Conservation (phyloP, 257 asterid genomes). For the Forsythia viridissima region DNA sequence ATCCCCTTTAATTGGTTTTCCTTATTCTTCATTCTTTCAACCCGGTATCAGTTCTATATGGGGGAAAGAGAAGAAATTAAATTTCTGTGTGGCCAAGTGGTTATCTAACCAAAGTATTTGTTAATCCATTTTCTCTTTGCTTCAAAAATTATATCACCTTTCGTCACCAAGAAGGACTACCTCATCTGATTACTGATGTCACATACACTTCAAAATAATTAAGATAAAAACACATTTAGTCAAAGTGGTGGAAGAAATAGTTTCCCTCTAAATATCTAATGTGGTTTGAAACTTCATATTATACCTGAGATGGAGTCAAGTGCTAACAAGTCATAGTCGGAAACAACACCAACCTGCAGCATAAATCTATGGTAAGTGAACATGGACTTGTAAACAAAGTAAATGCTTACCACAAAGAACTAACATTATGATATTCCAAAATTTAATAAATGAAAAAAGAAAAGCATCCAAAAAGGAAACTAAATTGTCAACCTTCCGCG, state of each 20-base stretch:
- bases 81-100: not conserved
- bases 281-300: not conserved
- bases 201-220: not conserved
- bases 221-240: not conserved
- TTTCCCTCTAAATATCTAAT: not conserved
- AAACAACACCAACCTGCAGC: constrained; percentile 88
- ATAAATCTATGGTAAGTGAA: not conserved
- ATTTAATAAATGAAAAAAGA: not conserved
- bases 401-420: not conserved
- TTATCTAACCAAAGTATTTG: not conserved
- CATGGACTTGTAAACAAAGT: not conserved
- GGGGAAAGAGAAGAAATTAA: not conserved
- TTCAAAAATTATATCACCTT: not conserved
- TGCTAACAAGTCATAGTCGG: constrained; percentile 90
- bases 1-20: too few relatives aligned
- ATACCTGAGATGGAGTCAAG: constrained; percentile 89
- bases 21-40: too few relatives aligned
- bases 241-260: not conserved
- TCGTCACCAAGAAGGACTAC: not conserved
- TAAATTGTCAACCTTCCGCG: not conserved
- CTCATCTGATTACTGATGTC: too few relatives aligned
- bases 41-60: not conserved
- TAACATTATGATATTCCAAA: not conserved
- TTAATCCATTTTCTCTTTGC: not conserved
- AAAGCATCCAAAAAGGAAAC: not conserved